Evolutionary conservation across 2,329 filamentous ascomycete species (phyloP).

Genomic region (Albophoma yamanashiensis): DNA sequence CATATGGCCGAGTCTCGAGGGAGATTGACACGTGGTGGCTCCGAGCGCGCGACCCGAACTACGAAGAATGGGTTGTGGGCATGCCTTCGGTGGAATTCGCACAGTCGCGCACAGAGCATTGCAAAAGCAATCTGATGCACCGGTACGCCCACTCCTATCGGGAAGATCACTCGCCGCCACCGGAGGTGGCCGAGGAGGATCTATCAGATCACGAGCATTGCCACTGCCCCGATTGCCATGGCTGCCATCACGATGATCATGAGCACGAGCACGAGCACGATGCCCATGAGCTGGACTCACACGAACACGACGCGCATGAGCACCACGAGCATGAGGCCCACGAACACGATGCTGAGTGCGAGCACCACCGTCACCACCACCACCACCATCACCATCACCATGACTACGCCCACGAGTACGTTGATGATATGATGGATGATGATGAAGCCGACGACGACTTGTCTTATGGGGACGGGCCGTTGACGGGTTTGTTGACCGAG

Average conservation of each 20-base stretch:
- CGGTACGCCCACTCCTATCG: conserved; percentile 38
- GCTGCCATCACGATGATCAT: conserved; percentile 13
- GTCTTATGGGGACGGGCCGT: conserved; percentile 67
- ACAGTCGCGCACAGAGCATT: conserved; percentile 44
- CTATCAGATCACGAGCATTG: conserved; percentile 26
- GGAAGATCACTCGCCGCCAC: conserved; percentile 26
- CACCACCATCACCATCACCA: conserved; percentile 22
- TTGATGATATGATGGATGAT: conserved; percentile 50
- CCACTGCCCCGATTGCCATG: conserved; percentile 18
- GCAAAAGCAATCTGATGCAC: conserved; percentile 48
- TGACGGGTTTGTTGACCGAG: conserved; percentile 80
- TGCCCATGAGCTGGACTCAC: conserved; percentile 17
- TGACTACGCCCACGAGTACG: conserved; percentile 32
- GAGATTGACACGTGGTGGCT: conserved; percentile 59
- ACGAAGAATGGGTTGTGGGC: conserved; percentile 44
- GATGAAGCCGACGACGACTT: conserved; percentile 65
- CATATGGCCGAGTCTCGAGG: conserved; percentile 50
- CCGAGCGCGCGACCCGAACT: conserved; percentile 47
- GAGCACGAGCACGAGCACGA: conserved; percentile 10
- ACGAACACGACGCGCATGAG: conserved; percentile 33
- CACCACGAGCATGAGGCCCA: conserved; percentile 17
- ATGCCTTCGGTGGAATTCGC: conserved; percentile 53
- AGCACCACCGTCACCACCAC: conserved; percentile 12
- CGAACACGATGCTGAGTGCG: conserved; percentile 18
- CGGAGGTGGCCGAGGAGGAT: conserved; percentile 26